A percentile compares a stretch with the other conserved stretches of the same genome.
Conservation (phyloP, 495 filamentous ascomycete genomes). For the Xylaria intraflava region DNA sequence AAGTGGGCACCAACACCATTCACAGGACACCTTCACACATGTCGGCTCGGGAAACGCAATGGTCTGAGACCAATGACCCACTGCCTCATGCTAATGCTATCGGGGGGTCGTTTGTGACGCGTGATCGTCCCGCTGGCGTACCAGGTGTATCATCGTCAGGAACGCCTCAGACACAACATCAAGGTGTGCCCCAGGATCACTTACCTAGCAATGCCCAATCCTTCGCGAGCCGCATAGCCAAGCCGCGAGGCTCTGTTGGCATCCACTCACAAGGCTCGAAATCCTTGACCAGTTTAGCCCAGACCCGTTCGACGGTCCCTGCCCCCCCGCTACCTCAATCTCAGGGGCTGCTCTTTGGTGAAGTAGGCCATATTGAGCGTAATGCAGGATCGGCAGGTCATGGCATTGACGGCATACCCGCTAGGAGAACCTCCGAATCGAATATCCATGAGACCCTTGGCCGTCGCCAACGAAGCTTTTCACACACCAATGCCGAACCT, state of each 20-base stretch:
- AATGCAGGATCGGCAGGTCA: conserved; percentile 38
- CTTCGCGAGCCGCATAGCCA: conserved; percentile 45
- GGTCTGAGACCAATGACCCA: conserved; percentile 25
- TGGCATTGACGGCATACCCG: conserved; percentile 38
- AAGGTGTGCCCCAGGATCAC: conserved; percentile 36
- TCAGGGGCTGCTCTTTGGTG: conserved; percentile 44
- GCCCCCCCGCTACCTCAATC: conserved; percentile 19
- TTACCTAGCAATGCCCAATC: conserved; percentile 44
- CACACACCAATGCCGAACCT: conserved; percentile 42
- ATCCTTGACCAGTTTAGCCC: conserved; percentile 39
- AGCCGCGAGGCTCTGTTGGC: conserved; percentile 35
- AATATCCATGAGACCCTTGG: conserved; percentile 28
- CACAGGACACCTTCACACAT: conserved; percentile 31
- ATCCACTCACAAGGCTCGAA: conserved; percentile 38
- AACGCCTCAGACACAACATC: conserved; percentile 33
- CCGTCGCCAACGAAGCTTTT: conserved; percentile 36
- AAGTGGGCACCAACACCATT: conserved; percentile 15
- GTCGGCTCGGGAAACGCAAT: conserved; percentile 23
- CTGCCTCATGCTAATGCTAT: conserved; percentile 29
- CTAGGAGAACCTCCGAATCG: conserved; percentile 44
- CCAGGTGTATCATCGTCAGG: conserved; percentile 17
- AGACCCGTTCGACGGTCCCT: conserved; percentile 19
- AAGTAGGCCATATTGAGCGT: conserved; percentile 40
- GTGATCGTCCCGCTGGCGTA: conserved; percentile 26
- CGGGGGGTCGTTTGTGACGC: conserved; percentile 28